Evolutionary conservation across 805 yeast genomes (phyloP), one percentile per base, ranked within the genome.

Genomic region (Saturnispora besseyi): DNA sequence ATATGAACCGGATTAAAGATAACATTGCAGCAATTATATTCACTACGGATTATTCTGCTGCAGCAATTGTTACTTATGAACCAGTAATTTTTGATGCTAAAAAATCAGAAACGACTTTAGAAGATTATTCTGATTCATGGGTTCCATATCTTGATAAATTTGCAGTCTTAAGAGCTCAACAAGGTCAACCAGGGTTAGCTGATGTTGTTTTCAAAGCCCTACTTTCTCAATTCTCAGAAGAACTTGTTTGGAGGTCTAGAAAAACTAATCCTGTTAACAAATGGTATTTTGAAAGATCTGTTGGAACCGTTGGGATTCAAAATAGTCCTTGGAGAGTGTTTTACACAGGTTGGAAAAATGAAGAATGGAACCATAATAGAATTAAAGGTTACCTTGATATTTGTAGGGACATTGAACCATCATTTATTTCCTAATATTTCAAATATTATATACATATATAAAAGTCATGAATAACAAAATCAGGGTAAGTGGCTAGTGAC

Each of bases 31-130:
- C 86, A 0, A 64, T 93, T 10, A 81, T 93, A 13, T 76, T 93
- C 12, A 87, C 91, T 2, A 98, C 98, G 0, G 93, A 91, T 60
- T 93, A 93, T 63, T 96, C 90, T 56, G 98, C 98, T 2, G 89
- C 87, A 15, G 97, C 98, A 0, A 84, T 93, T 13, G 76, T 91
- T 33, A 93, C 99, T 0, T 84, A 87, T 79, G 99, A 91, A 58
- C 31, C 45, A 13, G 13, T 43, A n/a, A 4, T 22, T 10, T 8
- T 21, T 15, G n/a, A 32, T 32, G n/a, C 7, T 6, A 29, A 32
- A 18, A 41, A 32, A 13, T 37, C 34, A 15, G 41, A 30, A 15
- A 13, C 31, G 12, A 41, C 42, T 10, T 50, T 31, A 6, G 57
- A 55, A 36, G 30, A 48, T 13, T 24, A 44, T 4, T 53, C 53